Conservation (phyloP, 1,284 basidiomycete species). For the Clitocybe nebularis region DNA sequence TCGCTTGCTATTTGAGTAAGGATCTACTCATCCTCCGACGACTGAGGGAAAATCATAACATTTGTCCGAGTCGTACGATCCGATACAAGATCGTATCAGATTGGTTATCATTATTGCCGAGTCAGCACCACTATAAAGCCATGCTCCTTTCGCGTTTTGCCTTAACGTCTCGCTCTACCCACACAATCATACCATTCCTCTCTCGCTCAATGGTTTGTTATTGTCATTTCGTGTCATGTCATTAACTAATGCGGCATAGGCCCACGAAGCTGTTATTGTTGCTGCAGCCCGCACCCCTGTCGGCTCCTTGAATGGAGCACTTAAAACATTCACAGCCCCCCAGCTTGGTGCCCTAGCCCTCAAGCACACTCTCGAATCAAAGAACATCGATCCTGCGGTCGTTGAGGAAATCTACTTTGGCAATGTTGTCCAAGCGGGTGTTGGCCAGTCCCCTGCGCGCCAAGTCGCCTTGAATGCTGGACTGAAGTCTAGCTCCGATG, state of each 20-base stretch:
- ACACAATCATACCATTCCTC: conserved; percentile 34
- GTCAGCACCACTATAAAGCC: conserved; percentile 19
- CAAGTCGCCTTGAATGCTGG: conserved; percentile 91
- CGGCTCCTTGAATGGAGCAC: conserved; percentile 86
- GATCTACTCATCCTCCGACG: conserved; percentile 1
- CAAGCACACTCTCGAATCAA: conserved; percentile 84
- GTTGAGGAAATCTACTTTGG: conserved; percentile 97
- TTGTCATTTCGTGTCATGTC: not conserved
- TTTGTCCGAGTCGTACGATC: conserved; percentile 34
- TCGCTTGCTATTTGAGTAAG: not conserved
- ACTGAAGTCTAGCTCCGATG: conserved; percentile 82
- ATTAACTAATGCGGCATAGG: conserved; percentile 30
- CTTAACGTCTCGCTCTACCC: conserved; percentile 33
- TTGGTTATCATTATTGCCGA: conserved; percentile 11
- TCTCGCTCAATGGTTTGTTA: conserved; percentile 46
- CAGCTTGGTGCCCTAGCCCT: conserved; percentile 89
- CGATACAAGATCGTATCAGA: conserved; percentile 18
- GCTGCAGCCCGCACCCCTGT: conserved; percentile 93
- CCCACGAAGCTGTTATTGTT: conserved; percentile 90
- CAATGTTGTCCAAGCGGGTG: conserved; percentile 94
- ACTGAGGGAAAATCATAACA: conserved; percentile 6
- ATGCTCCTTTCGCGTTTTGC: conserved; percentile 38
- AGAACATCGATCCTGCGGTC: conserved; percentile 74
- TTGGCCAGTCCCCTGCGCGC: conserved; percentile 92
- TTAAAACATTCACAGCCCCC: conserved; percentile 87